Evolutionary conservation across 108 stramenopile species (phyloP).

Genomic region (Skeletonema costatum): DNA sequence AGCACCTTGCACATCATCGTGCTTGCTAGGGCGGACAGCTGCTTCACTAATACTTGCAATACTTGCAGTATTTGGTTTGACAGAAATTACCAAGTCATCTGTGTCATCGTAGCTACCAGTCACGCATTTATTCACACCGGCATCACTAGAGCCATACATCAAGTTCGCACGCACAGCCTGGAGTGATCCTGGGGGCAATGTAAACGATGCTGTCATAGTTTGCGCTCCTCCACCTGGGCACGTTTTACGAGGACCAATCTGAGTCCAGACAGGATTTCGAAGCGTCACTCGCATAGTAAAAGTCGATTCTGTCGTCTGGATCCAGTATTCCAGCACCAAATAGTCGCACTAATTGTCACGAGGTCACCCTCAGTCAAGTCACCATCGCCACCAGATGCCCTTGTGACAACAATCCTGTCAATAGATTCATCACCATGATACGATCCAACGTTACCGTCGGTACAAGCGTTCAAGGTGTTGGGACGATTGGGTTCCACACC

Average conservation of each 20-base stretch:
- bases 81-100: not conserved
- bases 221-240: not conserved
- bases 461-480: conserved; percentile 31
- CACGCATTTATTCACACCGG: not conserved
- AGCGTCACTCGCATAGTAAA: not conserved
- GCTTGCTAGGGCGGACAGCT: not conserved
- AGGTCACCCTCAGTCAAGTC: not conserved
- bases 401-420: conserved; percentile 15
- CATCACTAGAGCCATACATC: not conserved
- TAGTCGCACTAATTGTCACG: not conserved
- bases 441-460: conserved; percentile 16
- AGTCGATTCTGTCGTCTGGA: not conserved
- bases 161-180: not conserved
- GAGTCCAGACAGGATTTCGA: not conserved
- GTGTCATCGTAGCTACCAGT: not conserved
- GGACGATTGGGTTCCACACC: conserved; percentile 8
- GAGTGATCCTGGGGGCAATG: not conserved
- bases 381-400: not conserved
- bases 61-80: not conserved
- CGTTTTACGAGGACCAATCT: not conserved
- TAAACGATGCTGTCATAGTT: not conserved
- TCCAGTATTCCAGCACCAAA: not conserved
- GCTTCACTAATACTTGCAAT: not conserved
- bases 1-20: not conserved
- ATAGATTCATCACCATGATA: conserved; percentile 25